Evolutionary conservation across 2,329 filamentous ascomycete genomes (phyloP).

Genomic region (Keithomyces neogunnii): DNA sequence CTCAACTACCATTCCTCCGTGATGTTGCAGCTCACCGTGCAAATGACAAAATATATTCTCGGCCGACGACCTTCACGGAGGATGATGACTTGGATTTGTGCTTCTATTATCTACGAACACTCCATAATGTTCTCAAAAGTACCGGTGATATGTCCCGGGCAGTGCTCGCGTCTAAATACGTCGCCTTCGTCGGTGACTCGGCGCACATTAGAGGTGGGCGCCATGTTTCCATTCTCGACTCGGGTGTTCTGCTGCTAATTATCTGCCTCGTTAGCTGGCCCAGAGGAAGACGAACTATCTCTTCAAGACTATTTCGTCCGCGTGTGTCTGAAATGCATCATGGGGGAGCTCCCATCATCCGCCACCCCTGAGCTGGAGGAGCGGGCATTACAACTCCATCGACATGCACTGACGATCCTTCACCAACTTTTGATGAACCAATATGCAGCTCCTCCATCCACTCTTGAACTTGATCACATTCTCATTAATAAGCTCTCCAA

Average conservation of each 20-base stretch:
- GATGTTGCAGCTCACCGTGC: conserved; percentile 6
- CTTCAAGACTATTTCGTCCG: conserved; percentile 62
- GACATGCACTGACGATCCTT: conserved; percentile 60
- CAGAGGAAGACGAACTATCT: conserved; percentile 46
- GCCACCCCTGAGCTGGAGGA: conserved; percentile 17
- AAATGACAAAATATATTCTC: conserved; percentile 10
- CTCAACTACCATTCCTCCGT: conserved; percentile 43
- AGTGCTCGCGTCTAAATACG: conserved; percentile 53
- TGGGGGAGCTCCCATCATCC: conserved; percentile 13
- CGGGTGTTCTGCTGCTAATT: conserved; percentile 12
- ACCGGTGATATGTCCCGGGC: conserved; percentile 60
- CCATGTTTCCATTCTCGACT: background rate
- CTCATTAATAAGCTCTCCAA: conserved; percentile 61
- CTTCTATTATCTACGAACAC: conserved; percentile 66
- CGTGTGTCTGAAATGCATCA: conserved; percentile 55
- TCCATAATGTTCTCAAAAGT: conserved; percentile 66
- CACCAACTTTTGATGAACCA: conserved; percentile 61
- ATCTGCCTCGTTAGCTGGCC: conserved; percentile 28
- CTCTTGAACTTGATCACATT: conserved; percentile 59
- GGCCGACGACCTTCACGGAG: conserved; percentile 26
- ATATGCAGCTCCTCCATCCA: conserved; percentile 48
- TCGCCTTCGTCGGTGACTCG: conserved; percentile 18
- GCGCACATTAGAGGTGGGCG: conserved; percentile 43
- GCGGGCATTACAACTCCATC: conserved; percentile 59
- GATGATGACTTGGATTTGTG: conserved; percentile 68